These are phyloP conservation scores for Tuber indicum DNA, from an alignment of 495 filamentous ascomycete genomes.

Conservation along the genomic window DNA sequence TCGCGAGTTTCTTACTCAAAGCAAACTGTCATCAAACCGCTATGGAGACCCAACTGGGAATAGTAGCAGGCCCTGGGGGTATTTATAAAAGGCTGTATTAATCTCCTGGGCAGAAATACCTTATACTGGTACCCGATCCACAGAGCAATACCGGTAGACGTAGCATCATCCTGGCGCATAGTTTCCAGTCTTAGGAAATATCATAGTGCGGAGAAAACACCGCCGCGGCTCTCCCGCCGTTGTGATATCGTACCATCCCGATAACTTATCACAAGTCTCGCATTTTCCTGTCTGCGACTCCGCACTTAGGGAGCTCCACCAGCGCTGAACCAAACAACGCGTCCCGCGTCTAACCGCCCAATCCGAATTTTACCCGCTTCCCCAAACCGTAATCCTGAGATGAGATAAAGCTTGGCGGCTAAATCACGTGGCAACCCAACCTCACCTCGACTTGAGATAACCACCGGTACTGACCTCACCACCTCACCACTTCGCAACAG, in stretches of 20 bases:
- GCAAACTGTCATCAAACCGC: background rate
- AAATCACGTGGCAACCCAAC: background rate
- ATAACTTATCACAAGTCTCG: background rate
- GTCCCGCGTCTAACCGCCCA: background rate
- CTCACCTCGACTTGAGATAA: background rate
- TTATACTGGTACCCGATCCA: background rate
- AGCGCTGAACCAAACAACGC: background rate
- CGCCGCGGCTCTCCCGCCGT: background rate
- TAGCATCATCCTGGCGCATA: background rate
- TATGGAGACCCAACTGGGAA: background rate
- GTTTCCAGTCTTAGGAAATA: background rate
- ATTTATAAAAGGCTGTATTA: background rate
- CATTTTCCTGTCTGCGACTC: background rate
- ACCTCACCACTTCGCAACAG: background rate
- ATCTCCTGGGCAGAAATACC: background rate
- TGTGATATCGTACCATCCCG: background rate
- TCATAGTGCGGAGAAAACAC: background rate
- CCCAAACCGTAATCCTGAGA: background rate
- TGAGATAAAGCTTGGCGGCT: background rate
- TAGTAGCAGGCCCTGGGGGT: background rate
- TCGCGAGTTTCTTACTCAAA: background rate
- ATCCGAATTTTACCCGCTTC: background rate
- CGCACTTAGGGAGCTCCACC: background rate
- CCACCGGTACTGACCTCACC: background rate
- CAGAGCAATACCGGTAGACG: background rate